These are phyloP conservation scores for Chrysoporthe cubensis DNA, from an alignment of 2,329 filamentous ascomycete species.

Conservation along the genomic window DNA sequence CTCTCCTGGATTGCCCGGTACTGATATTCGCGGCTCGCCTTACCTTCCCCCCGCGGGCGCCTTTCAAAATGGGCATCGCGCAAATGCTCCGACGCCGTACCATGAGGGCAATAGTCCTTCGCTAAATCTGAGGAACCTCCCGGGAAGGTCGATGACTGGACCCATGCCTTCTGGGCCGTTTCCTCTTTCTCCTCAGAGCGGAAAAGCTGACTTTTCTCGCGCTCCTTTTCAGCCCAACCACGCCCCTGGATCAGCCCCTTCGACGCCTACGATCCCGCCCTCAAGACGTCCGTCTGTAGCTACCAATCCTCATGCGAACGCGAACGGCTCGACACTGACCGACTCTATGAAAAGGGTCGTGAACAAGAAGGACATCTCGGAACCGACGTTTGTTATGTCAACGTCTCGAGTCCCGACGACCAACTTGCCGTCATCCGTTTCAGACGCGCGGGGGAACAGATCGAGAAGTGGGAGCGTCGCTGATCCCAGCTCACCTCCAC, in stretches of 20 bases:
- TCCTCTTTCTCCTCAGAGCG: constrained; percentile 48
- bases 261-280: constrained; percentile 37
- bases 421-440: constrained; percentile 40
- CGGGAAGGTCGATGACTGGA: constrained; percentile 40
- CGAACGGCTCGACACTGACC: constrained; percentile 39
- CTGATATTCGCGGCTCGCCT: constrained; percentile 52
- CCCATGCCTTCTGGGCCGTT: constrained; percentile 45
- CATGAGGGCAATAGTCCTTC: constrained; percentile 37
- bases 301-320: constrained; percentile 36
- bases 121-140: constrained; percentile 41
- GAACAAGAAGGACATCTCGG: constrained; percentile 54
- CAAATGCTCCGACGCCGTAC: constrained; percentile 32
- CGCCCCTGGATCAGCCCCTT: constrained; percentile 40
- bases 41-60: constrained; percentile 51
- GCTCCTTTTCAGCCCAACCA: constrained; percentile 37
- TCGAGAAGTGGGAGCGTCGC: constrained; percentile 43
- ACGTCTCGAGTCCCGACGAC: constrained; percentile 50
- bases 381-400: constrained; percentile 52
- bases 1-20: constrained; percentile 53
- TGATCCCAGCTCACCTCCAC: constrained; percentile 44
- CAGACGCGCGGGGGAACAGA: constrained; percentile 34
- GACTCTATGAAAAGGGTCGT: constrained; percentile 48
- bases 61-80: constrained; percentile 34
- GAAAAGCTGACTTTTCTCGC: constrained; percentile 34
- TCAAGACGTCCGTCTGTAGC: constrained; percentile 41